Evolutionary conservation across 2,329 filamentous ascomycete species (phyloP).

Genomic region (Chaetomiaceae sp.): DNA sequence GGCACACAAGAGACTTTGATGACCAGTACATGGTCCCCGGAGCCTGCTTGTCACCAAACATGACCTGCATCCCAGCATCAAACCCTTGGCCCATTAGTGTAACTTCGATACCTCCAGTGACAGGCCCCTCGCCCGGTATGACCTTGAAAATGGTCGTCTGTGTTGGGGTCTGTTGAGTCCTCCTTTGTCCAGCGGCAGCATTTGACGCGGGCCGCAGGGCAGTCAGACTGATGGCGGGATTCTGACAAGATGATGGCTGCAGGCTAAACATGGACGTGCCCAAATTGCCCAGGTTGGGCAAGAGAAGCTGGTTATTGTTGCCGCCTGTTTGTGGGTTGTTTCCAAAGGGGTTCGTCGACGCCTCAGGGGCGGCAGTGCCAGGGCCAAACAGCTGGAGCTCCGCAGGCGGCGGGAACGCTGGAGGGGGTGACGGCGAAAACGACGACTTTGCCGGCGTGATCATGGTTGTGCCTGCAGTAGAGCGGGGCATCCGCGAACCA

Average conservation of each 20-base stretch:
- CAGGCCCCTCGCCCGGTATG: constrained; percentile 77
- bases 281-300: constrained; percentile 53
- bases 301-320: constrained; percentile 55
- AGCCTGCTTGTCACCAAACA: constrained; percentile 66
- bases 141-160: constrained; percentile 72
- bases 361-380: constrained; percentile 34
- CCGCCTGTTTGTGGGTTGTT: constrained; percentile 64
- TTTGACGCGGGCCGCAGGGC: constrained; percentile 34
- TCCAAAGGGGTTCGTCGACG: constrained; percentile 40
- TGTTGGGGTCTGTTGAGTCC: constrained; percentile 41
- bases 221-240: constrained; percentile 71
- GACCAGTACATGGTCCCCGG: constrained; percentile 78
- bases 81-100: constrained; percentile 79
- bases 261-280: constrained; percentile 64
- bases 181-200: constrained; percentile 15
- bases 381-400: constrained; percentile 42
- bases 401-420: constrained; percentile 37
- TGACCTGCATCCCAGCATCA: constrained; percentile 70
- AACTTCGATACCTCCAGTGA: constrained; percentile 79
- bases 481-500: constrained; percentile 31
- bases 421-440: constrained; percentile 44
- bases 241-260: constrained; percentile 66
- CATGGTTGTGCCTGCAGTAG: constrained; percentile 27
- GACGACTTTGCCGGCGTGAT: constrained; percentile 45
- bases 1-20: constrained; percentile 71